Conservation (phyloP, 2,329 filamentous ascomycete genomes). For the Xylariaceae sp. region DNA sequence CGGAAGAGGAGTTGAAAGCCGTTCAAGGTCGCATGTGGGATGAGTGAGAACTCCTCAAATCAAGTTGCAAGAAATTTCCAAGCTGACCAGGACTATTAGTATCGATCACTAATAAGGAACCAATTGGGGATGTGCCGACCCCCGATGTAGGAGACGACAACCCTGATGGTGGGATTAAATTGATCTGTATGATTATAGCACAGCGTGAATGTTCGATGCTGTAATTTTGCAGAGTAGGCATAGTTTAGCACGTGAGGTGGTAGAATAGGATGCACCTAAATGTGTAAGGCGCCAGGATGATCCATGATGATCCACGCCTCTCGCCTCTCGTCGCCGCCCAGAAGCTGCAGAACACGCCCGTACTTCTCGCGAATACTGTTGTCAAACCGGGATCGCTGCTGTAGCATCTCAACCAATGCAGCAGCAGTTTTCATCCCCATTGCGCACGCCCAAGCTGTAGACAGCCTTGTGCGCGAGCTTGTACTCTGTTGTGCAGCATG, state of each 20-base stretch:
- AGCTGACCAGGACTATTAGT: slow-evolving; percentile 31
- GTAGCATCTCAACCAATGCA: slow-evolving; percentile 2
- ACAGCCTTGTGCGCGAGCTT: too few species aligned
- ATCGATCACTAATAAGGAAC: slow-evolving; percentile 36
- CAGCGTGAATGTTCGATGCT: too few species aligned
- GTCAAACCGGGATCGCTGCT: slow-evolving; percentile 6
- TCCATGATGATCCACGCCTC: slow-evolving; percentile 16
- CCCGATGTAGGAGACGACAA: slow-evolving; percentile 17
- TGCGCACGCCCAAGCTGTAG: too few species aligned
- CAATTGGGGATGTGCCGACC: slow-evolving; percentile 15
- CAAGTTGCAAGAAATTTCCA: slow-evolving; percentile 13
- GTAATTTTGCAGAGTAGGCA: too few species aligned
- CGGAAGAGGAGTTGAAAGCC: slow-evolving; percentile 75
- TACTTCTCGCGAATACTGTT: slow-evolving; percentile 7
- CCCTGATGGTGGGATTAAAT: too few species aligned
- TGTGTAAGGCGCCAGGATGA: too few species aligned
- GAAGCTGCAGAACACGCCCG: too few species aligned
- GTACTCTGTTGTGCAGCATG: too few species aligned
- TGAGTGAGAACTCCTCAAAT: slow-evolving; percentile 49
- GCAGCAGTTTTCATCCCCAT: too few species aligned
- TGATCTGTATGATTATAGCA: too few species aligned
- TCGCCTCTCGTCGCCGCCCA: slow-evolving; percentile 12
- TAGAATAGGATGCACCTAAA: too few species aligned
- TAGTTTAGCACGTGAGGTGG: too few species aligned
- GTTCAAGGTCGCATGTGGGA: slow-evolving; percentile 92